Percentiles rank a stretch among this genome's conserved stretches.
Conservation (phyloP, 2,329 filamentous ascomycete genomes). For the Drechslera avenae region DNA sequence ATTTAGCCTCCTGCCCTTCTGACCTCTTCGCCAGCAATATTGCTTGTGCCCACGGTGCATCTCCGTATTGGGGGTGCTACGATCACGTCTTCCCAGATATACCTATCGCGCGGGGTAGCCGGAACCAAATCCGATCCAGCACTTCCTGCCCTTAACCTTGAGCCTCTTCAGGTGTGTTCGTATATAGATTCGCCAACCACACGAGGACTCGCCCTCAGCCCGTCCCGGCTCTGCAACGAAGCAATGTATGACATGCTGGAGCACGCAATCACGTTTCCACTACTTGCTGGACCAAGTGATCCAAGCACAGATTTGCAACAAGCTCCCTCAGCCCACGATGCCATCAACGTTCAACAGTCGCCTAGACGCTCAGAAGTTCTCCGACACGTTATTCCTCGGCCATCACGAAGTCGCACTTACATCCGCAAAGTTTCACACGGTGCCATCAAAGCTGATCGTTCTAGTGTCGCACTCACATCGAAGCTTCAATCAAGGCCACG, state of each 20-base stretch:
- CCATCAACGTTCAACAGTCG: not conserved
- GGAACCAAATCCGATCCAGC: constrained; percentile 38
- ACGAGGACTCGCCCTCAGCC: constrained; percentile 20
- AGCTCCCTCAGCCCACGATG: not conserved
- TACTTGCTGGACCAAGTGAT: not conserved
- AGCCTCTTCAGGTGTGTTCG: constrained; percentile 19
- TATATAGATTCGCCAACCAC: constrained; percentile 23
- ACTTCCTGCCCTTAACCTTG: constrained; percentile 23
- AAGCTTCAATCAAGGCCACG: constrained; percentile 23
- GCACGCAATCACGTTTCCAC: constrained; percentile 1
- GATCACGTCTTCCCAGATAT: constrained; percentile 56
- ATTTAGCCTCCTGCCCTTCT: not conserved
- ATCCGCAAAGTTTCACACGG: constrained; percentile 9
- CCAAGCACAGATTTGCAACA: not conserved
- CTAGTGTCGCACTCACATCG: constrained; percentile 8
- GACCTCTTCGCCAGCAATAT: not conserved
- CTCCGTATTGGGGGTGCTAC: constrained; percentile 27
- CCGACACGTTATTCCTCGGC: constrained; percentile 31
- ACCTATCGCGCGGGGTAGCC: constrained; percentile 54
- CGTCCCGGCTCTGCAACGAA: constrained; percentile 4
- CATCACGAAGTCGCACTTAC: constrained; percentile 12
- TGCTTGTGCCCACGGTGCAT: not conserved
- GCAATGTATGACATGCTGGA: constrained; percentile 16
- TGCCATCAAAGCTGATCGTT: constrained; percentile 12
- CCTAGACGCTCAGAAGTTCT: constrained; percentile 30